phyloP scores from a whole-genome alignment of 768 basidiomycete genomes.

The Boletales sp. region DNA sequence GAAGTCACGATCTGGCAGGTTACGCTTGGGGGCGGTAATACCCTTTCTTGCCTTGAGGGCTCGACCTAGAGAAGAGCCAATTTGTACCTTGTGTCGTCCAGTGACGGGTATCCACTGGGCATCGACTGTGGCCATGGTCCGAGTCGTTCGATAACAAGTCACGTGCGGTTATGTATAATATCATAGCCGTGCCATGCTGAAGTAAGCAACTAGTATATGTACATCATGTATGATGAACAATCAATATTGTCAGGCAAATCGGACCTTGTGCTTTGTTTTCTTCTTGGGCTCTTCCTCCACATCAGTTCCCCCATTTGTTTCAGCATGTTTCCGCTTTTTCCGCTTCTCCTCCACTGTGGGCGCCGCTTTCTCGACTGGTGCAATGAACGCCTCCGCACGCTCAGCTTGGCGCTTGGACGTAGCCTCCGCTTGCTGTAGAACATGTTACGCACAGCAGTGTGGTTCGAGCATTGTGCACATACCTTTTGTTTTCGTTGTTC shows the following conservation, averaged over 20 bases:
- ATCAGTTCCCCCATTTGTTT: constrained; percentile 34
- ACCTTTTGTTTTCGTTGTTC: constrained; percentile 70
- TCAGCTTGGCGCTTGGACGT: constrained; percentile 69
- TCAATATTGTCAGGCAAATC: constrained; percentile 1
- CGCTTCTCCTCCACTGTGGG: constrained; percentile 78
- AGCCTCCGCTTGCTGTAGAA: constrained; percentile 69
- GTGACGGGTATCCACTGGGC: constrained; percentile 53
- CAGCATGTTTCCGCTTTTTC: constrained; percentile 48
- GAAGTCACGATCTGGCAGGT: constrained; percentile 63
- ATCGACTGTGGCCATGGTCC: constrained; percentile 42
- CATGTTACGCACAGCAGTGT: neutral
- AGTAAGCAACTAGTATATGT: constrained; percentile 17
- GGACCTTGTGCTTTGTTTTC: constrained; percentile 30
- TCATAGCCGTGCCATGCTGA: constrained; percentile 19
- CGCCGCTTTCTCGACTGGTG: constrained; percentile 75
- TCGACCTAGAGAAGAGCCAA: constrained; percentile 61
- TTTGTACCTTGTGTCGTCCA: constrained; percentile 56
- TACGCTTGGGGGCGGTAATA: constrained; percentile 39
- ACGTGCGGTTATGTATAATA: constrained; percentile 16
- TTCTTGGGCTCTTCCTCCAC: constrained; percentile 41
- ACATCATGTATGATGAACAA: no score
- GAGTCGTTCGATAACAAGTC: constrained; percentile 23
- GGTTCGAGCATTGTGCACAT: neutral
- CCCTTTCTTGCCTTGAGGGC: constrained; percentile 69
- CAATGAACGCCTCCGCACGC: constrained; percentile 84